Base-by-base conservation (phyloP, 768 basidiomycete species). In the Tricholoma hemisulphureum region DNA sequence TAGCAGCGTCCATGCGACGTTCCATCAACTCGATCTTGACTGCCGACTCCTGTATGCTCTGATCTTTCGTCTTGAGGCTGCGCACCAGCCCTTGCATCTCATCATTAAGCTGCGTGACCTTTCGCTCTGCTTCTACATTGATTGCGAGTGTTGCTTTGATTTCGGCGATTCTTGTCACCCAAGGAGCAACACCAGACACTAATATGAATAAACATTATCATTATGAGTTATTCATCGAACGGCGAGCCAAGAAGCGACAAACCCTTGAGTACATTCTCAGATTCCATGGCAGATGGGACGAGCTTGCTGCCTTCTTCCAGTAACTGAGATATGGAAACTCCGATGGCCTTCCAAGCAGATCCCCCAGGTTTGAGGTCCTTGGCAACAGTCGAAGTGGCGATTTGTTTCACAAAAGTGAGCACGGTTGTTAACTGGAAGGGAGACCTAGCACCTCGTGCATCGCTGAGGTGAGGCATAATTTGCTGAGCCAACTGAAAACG, bases 21-120 rank as follows among this genome's bases (percentile, higher is more conserved):
- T 97, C 95, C 85, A 98, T 91, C 13, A 95, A 80, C 69, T 98
- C 93, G 56, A 98, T 93, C 79, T 95, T 98, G 55, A 98, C 95
- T 2, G 78, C 77, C 4, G 87, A 79, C 67, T 98, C 97, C 70
- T 98, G 94, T 32, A 93, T 86, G 23, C 73, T 81, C 77, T 97
- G 94, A 60, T 98, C 97, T 74, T 92, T 87, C n/a, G 84, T 74
- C 69, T 90, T 91, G 67, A 98, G 80, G 51, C 82, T 91, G 28
- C 95, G 87, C 26, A 88, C 82, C 37, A 98, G 84, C 7, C 88
- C 88, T 66, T 93, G 90, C 63, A 97, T 83, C 72, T 98, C 93
- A 61, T 97, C 95, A 60, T 87, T 90, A 21, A 97, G 80, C 59
- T 91, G 88, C 2, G 83, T 76, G 6, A 94, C 87, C 71, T 92